A percentile compares a stretch with the other conserved stretches of the same genome.
Conservation (phyloP, 2,329 filamentous ascomycete species). For the Aspergillus pseudoviridinutans region DNA sequence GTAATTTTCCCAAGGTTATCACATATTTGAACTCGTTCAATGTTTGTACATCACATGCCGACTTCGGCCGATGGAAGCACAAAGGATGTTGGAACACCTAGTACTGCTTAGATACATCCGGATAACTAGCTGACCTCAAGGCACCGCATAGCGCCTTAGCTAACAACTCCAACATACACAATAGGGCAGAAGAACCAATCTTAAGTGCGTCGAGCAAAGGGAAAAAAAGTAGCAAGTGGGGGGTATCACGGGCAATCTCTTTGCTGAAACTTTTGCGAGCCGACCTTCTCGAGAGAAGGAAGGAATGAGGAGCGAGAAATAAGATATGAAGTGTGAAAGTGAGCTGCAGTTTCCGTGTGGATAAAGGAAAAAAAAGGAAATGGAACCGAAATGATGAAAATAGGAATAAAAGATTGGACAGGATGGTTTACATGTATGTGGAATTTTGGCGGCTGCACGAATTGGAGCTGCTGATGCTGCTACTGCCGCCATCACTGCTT, state of each 20-base stretch:
- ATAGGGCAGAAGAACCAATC: neutral
- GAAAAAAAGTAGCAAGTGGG: neutral
- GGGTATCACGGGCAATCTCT: neutral
- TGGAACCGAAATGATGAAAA: neutral
- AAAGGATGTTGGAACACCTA: neutral
- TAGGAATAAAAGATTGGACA: neutral
- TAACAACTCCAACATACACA: neutral
- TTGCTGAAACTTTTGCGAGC: neutral
- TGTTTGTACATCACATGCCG: neutral
- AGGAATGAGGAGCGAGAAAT: neutral
- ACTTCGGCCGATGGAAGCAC: neutral
- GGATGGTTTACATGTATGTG: constrained; percentile 12
- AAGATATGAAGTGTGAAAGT: neutral
- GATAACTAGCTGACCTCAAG: neutral
- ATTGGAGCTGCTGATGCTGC: constrained; percentile 29
- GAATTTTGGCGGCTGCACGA: constrained; percentile 30
- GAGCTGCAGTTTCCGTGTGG: neutral
- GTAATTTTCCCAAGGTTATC: too few species aligned
- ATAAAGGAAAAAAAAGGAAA: neutral
- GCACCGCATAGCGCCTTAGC: neutral
- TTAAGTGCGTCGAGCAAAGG: neutral
- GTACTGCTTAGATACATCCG: neutral
- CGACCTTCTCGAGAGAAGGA: neutral
- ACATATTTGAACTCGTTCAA: neutral
- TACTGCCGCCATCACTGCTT: constrained; percentile 34